Percentiles rank a stretch among this genome's conserved stretches.
Conservation (phyloP, 805 yeast genomes). For the Pichia cabralensis region DNA sequence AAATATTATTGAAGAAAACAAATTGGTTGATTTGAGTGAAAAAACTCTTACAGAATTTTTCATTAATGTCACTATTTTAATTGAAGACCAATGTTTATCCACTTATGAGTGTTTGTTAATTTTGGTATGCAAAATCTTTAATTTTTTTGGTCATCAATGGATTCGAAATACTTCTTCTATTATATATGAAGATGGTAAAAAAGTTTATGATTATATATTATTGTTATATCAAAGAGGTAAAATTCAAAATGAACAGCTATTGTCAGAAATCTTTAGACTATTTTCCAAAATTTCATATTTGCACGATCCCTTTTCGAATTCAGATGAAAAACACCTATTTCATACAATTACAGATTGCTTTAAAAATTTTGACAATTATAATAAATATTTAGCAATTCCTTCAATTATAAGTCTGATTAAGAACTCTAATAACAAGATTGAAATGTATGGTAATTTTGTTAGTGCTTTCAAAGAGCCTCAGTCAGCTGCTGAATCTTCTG, state of each 20-base stretch:
- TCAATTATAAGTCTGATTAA: constrained; percentile 1
- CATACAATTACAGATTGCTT: constrained; percentile 5
- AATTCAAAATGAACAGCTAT: too few species aligned
- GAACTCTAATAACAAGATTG: constrained; percentile 12
- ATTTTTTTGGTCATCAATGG: constrained; percentile 23
- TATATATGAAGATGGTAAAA: constrained; percentile 42
- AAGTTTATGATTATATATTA: constrained; percentile 41
- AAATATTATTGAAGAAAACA: constrained; percentile 5
- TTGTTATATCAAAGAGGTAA: too few species aligned
- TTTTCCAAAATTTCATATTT: too few species aligned
- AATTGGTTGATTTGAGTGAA: constrained; percentile 1
- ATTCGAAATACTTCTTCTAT: too few species aligned
- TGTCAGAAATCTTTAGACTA: too few species aligned
- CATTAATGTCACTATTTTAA: constrained; percentile 8
- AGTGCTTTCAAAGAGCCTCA: constrained; percentile 28
- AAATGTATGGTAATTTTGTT: constrained; percentile 25
- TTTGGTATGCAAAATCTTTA: constrained; percentile 26
- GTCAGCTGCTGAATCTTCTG: constrained; percentile 28
- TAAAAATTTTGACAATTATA: constrained; percentile 2
- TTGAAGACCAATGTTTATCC: constrained; percentile 21
- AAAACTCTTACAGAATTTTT: constrained; percentile 9
- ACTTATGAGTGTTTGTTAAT: constrained; percentile 31
- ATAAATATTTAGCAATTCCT: constrained; percentile 3
- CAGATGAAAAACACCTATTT: constrained; percentile 2
- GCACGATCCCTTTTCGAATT: too few species aligned